phyloP scores from a whole-genome alignment of 257 asterid genomes.

The Solanum tarijense region DNA sequence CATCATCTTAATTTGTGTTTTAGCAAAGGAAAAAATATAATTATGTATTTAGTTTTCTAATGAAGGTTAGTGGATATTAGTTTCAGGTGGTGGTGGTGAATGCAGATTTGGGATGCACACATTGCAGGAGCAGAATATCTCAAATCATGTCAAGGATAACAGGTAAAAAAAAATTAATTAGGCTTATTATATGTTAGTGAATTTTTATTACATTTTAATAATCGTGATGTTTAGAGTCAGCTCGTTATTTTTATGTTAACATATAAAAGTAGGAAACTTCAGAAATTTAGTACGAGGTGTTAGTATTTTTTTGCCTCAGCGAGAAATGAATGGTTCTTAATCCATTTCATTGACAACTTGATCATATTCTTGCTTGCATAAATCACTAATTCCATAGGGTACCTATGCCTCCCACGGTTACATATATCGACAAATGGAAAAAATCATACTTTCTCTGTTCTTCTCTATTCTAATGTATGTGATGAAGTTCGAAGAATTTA shows the following conservation, averaged over 20 bases:
- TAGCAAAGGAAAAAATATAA: not conserved
- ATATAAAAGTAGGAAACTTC: not conserved
- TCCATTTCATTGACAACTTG: not conserved
- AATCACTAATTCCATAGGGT: not conserved
- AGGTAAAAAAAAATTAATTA: not conserved
- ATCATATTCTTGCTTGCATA: accelerated
- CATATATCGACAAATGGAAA: not conserved
- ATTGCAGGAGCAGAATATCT: slow-evolving; percentile 11
- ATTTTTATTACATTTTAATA: not conserved
- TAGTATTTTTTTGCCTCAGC: not conserved
- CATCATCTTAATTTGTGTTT: not conserved
- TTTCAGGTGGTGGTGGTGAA: slow-evolving; percentile 24
- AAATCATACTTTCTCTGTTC: too few species aligned
- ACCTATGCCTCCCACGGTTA: not conserved
- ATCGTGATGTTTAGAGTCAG: accelerated
- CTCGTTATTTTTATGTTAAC: not conserved
- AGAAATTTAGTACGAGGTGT: not conserved
- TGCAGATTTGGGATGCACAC: slow-evolving; percentile 16
- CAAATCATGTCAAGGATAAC: slow-evolving; percentile 7
- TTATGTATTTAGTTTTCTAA: not conserved
- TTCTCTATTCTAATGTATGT: not conserved
- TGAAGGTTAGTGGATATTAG: not conserved
- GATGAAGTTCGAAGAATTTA: not conserved
- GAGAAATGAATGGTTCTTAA: not conserved
- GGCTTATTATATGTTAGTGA: not conserved